phyloP scores from a whole-genome alignment of 306 rosid species.

The Prunus campanulata region DNA sequence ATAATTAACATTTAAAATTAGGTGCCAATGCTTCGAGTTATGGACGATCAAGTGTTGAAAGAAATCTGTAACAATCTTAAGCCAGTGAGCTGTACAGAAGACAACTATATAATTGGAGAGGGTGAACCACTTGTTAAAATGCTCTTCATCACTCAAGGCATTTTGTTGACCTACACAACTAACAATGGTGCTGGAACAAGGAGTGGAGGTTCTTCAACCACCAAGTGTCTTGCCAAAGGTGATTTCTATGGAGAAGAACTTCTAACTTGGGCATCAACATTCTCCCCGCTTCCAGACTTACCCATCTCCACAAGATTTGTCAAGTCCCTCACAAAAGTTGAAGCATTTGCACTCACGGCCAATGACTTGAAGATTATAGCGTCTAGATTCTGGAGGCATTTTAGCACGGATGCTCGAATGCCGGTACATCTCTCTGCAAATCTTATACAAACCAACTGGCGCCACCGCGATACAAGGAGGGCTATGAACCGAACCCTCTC shows the following conservation, averaged over 20 bases:
- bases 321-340: background rate
- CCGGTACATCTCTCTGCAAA: background rate
- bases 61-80: background rate
- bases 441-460: background rate
- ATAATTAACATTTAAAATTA: background rate
- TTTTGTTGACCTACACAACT: background rate
- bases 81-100: background rate
- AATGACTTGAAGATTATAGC: background rate
- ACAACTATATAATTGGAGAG: background rate
- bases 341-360: background rate
- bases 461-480: background rate
- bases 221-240: background rate
- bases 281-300: constrained; percentile 29
- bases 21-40: background rate
- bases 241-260: constrained; percentile 14
- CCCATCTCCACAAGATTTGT: constrained; percentile 43
- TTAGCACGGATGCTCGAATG: background rate
- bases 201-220: background rate
- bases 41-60: background rate
- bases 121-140: background rate
- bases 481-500: background rate
- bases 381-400: background rate
- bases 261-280: constrained; percentile 33
- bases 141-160: background rate
- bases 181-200: background rate